Base-by-base conservation (phyloP, 495 filamentous ascomycete species). In the Xylaria sp. region DNA sequence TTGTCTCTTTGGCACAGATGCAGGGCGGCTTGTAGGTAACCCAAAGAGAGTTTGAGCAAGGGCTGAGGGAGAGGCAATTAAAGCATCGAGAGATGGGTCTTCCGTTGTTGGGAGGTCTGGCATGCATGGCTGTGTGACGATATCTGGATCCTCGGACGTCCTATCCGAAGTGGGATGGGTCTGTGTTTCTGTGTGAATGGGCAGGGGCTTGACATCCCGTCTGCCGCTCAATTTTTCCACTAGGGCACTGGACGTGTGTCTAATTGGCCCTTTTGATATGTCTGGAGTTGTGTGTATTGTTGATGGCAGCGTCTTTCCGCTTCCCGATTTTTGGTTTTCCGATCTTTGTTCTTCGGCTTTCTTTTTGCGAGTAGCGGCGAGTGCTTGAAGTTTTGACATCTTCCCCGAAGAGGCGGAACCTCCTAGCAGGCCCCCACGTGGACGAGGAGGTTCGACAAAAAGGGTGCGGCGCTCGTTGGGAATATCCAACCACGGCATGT, bases 311-410 rank as follows among this genome's bases (percentile, higher is more conserved):
- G 48, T 35, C 37, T 72, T 72, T 46, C 77, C 78, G 37, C 82
- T 79, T 29, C 80, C 79, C 1, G 67, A 62, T 37, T 70, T 73
- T 44, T 76, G 78, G 31, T 83, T 79, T 33, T 80, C 79, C 1
- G 62, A 66, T 40, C 69, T 81, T 76, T 90, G 90, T 12, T 91
- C 90, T 48, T 93, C 91, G 59, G 92, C 90, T 80, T 93, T 94
- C 82, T 95, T 97, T 78, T 91, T 92, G 61, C 94, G 88, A 26
- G 92, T 90, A n/a, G 93, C 94, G 69, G 95, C 95, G 24, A 98
- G 84, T 52, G 91, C 91, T 70, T 96, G 94, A 37, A 98, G 84
- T 77, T 98, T 99, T 14, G 95, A 97, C 76, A 92, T 86, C 75
- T 97, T 97, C n/a, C 88, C 82, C 14, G 85, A 75, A 0, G 81